Evolutionary conservation across 768 basidiomycete genomes (phyloP), one percentile per base, ranked within the genome.

Genomic region (Trichaptum fuscoviolaceum): DNA sequence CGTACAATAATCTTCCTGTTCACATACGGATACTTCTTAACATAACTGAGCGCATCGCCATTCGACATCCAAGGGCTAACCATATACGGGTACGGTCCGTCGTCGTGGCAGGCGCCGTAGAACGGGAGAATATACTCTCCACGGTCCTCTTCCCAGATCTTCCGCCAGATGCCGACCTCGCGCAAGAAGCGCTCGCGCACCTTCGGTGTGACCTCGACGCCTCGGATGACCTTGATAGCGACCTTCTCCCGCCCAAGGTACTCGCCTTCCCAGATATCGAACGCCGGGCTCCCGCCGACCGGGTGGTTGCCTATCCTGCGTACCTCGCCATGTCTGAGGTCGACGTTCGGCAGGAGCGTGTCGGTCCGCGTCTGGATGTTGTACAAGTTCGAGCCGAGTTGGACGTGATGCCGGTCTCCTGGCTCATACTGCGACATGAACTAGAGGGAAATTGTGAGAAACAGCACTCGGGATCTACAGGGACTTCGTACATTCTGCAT

Each of bases 1-100:
- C 58, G 18, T 58, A 64, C 61, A 60, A 63, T 59, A 12, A 65
- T 36, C 24, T n/a, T 35, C 59, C 59, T 52, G 24, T 68, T 42
- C n/a, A 57, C 64, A 9, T 36, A 36, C 8, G 69, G 69, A 59
- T 64, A 60, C 20, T 64, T 64, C 23, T 60, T 58, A 10, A 71
- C 57, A 35, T 68, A 71, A 0, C 63, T 62, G 17, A 64, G 17
- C 7, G 67, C 58, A 63, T 62, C 63, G 25, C 69, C 70, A 58
- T 69, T 65, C 7, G 10, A 30, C 67, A 67, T 67, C 70, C 70
- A 71, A 3, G 69, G 69, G 60, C 67, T 69, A 27, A 87, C 80
- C 75, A 87, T 84, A 68, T 83, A 85, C 81, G 85, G 85, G 66
- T 83, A 86, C 20, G 85, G 85, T 0, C 84, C 84, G 67, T 86